Evolutionary conservation across 2,329 filamentous ascomycete species (phyloP), one percentile per base, ranked within the genome.

Genomic region (Penicillium concentricum): DNA sequence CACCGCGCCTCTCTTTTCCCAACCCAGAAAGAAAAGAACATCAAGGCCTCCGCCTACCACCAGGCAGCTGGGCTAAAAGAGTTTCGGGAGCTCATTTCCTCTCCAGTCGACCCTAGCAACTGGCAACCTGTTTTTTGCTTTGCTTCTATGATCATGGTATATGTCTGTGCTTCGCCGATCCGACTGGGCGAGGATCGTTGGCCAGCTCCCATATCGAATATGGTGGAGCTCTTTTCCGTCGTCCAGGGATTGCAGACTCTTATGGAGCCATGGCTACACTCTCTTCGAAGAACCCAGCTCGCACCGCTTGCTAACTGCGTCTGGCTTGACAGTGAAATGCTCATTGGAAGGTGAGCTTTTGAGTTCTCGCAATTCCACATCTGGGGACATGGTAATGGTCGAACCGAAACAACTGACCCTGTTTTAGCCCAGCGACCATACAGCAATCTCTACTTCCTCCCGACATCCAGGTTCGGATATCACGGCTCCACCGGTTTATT

Each of bases 81-180:
- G n/a, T 65, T 65, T 16, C 58, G 63, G 39, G 60, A 65, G 26
- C 47, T 64, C 6, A 62, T 65, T 15, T 51, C 63, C 10, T 61
- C 49, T 0, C 60, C 61, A 9, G 52, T 64, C 12, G 53, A 64
- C 28, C 39, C 58, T 4, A 54, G 47, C 8, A 62, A 64, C 24
- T 65, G 63, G 63, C 63, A 65, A 16, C 60, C 61, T 0, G 61
- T 64, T 1, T 65, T 64, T 32, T 64, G 60, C 32, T 65, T 65
- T 52, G 52, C 63, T 2, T 55, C 56, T 4, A 64, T 65, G 61
- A 56, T 62, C 22, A 57, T 53, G 15, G 43, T 63, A 15, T 54
- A 57, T 44, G 42, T 65, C 16, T 59, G 53, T 13, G 53, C 57
- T 2, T 56, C 56, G 1, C 54, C 61, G 0, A 43, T 62, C 12